Evolutionary conservation across 257 asterid species (phyloP).

Genomic region (Solanum ossicruentum): DNA sequence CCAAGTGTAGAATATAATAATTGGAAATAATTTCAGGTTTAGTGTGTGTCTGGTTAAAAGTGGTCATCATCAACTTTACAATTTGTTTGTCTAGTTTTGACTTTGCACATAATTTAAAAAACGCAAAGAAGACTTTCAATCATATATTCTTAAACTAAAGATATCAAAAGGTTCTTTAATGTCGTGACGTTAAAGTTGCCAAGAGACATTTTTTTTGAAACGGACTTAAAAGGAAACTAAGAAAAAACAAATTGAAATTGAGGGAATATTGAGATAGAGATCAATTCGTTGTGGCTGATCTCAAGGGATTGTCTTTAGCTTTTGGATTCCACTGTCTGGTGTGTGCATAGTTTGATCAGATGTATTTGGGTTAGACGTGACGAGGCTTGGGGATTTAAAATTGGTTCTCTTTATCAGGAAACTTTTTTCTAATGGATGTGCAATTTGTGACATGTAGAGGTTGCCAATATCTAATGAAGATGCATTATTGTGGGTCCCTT

Average conservation of each 20-base stretch:
- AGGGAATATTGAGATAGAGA: not conserved
- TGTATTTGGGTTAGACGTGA: conserved; percentile 1
- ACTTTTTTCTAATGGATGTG: conserved; percentile 8
- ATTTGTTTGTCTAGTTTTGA: not conserved
- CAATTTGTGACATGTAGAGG: conserved; percentile 26
- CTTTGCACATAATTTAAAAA: not conserved
- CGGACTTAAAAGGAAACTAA: not conserved
- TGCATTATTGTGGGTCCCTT: conserved; percentile 35
- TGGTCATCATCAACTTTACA: not conserved
- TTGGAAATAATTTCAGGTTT: not conserved
- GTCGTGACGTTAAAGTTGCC: not conserved
- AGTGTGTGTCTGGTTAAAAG: not conserved
- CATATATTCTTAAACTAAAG: not conserved
- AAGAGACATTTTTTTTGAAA: not conserved
- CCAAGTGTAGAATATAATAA: not conserved
- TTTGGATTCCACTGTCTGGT: not conserved
- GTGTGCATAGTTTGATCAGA: not conserved
- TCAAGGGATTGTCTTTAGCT: conserved; percentile 5
- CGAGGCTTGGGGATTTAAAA: not conserved
- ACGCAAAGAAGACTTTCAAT: not conserved
- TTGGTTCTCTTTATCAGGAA: not conserved
- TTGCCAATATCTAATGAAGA: conserved; percentile 22
- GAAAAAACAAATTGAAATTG: not conserved
- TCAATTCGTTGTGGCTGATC: not conserved
- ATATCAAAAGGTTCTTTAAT: not conserved